Evolutionary conservation across 371 early-diverging fungal species (phyloP).

Genomic region (Rhizopus microsporus): DNA sequence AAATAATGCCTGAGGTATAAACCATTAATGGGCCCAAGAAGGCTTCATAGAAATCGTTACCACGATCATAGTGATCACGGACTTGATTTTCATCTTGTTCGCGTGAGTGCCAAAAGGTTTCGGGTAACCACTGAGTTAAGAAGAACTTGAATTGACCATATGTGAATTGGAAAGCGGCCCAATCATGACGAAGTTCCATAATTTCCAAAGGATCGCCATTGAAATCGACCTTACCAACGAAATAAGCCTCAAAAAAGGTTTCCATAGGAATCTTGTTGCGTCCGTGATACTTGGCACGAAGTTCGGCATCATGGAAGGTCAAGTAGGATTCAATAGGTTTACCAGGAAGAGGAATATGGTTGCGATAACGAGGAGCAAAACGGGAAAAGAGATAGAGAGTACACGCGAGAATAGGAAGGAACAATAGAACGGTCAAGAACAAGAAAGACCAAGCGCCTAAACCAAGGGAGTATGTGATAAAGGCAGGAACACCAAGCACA

Average conservation of each 20-base stretch:
- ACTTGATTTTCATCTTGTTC: conserved; percentile 97
- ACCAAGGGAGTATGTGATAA: conserved; percentile 60
- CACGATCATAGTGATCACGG: conserved; percentile 96
- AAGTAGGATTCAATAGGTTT: conserved; percentile 85
- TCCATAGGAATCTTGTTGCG: conserved; percentile 94
- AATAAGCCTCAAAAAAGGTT: conserved; percentile 93
- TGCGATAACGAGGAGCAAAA: conserved; percentile 69
- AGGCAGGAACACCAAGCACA: conserved; percentile 61
- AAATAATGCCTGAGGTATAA: conserved; percentile 93
- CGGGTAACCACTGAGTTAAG: conserved; percentile 93
- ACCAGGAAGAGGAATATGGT: conserved; percentile 76
- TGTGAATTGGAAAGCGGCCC: conserved; percentile 88
- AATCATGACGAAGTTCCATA: conserved; percentile 93
- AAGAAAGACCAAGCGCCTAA: conserved; percentile 61
- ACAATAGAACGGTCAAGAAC: conserved; percentile 59
- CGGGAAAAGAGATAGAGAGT: conserved; percentile 66
- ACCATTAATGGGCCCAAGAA: conserved; percentile 95
- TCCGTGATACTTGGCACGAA: conserved; percentile 72
- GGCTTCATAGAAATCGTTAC: conserved; percentile 94
- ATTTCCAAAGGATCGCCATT: conserved; percentile 85
- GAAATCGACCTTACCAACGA: conserved; percentile 92
- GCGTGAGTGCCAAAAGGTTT: conserved; percentile 91
- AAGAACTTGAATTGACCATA: conserved; percentile 89
- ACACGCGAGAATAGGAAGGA: conserved; percentile 72
- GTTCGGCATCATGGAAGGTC: conserved; percentile 79